Evolutionary conservation across 2,329 filamentous ascomycete species (phyloP), one percentile per base, ranked within the genome.

Genomic region (Samsoniella hepiali): DNA sequence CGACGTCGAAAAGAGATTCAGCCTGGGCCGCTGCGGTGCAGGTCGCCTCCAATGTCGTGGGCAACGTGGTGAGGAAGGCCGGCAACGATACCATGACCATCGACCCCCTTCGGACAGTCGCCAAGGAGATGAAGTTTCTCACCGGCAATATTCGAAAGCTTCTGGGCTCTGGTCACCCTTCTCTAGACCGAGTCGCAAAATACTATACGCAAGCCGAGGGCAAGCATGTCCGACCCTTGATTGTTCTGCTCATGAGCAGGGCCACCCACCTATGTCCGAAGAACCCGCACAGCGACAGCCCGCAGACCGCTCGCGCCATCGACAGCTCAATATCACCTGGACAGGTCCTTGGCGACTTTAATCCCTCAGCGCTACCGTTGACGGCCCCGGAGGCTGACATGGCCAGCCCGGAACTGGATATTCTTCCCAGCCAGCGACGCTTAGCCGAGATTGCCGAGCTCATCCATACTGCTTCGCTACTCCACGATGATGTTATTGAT

Each of bases 401-500:
- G 47, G 68, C 75, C 58, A 74, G 76, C 45, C 68, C 69, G 62
- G 81, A 82, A 62, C 77, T 84, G 69, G 86, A 91, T 68, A 95
- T 99, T 68, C 86, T 98, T 27, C 94, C 95, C n/a, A 90, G 92
- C 22, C 95, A 99, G 74, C 85, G 94, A 67, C 88, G 95, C 32
- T 82, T 99, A 44, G 95, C 95, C 59, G 95, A 99, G 77, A 98
- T 99, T 72, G 95, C 94, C 2, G 95, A 99, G 77, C 84, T 99
- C 62, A 98, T 99, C 68, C 95, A 99, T 77, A 98, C 95, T 0
- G 93, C 95, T 0, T 98, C 94, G 1, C 85, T 99, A 22, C 87
- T 99, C 15, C 95, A 99, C 77, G 95, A 99, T 82, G 95, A 99
- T 78, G 95, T 99, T 36, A 97, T 99, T 72, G 95, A 99, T 74